Evolutionary conservation across 768 basidiomycete genomes (phyloP).

Genomic region (Suillus lakei): DNA sequence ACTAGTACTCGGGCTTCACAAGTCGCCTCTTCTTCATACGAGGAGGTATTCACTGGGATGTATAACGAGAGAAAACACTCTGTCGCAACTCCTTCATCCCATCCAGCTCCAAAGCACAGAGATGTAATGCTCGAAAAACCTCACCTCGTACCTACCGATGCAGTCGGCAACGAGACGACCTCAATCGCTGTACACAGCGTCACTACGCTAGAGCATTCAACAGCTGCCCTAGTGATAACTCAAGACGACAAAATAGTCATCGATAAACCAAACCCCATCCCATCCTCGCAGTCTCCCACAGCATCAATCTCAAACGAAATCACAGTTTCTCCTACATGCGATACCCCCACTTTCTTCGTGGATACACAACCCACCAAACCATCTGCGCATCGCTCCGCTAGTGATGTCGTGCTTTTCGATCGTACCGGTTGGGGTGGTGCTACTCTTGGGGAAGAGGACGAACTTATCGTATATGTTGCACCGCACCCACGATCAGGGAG

Average conservation of each 20-base stretch:
- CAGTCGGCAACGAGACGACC: not conserved
- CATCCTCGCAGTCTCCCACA: not conserved
- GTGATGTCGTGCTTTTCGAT: conserved; percentile 30
- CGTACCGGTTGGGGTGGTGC: conserved; percentile 18
- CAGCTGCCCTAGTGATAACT: not conserved
- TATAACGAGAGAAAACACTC: conserved; percentile 23
- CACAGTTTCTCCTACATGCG: not conserved
- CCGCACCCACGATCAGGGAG: conserved; percentile 60
- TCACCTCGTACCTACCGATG: not conserved
- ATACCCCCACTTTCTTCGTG: conserved; percentile 36
- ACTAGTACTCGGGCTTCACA: not conserved
- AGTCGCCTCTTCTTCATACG: conserved; percentile 2
- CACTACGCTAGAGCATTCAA: not conserved
- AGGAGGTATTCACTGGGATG: conserved; percentile 45
- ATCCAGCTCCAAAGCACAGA: not conserved
- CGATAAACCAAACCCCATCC: not conserved
- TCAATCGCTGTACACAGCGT: not conserved
- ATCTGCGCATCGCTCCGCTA: conserved; percentile 10
- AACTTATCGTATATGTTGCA: conserved; percentile 78
- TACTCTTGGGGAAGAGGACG: conserved; percentile 54
- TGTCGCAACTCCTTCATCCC: too few species aligned
- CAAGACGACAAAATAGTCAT: not conserved
- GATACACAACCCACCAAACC: conserved; percentile 43
- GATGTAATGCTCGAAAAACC: not conserved
- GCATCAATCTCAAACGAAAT: not conserved